Conservation (phyloP, 116 monocot species). For the Thalassia testudinum region DNA sequence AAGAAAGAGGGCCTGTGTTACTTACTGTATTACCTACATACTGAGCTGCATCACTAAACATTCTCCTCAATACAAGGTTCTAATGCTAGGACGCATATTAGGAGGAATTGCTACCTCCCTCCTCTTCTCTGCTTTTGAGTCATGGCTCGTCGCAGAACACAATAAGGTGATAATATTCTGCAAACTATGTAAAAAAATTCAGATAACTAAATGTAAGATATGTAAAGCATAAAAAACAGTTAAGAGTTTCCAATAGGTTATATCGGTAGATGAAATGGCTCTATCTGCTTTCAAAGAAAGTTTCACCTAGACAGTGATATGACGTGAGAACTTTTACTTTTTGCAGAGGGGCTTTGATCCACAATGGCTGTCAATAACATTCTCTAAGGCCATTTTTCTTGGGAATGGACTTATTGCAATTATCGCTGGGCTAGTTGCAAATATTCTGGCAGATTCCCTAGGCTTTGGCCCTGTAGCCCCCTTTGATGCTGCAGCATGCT, state of each 20-base stretch:
- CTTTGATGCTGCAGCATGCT: slow-evolving; percentile 94
- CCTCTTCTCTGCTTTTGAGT: slow-evolving; percentile 94
- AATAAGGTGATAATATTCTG: slow-evolving; percentile 34
- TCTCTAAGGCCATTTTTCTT: slow-evolving; percentile 99
- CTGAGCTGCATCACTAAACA: slow-evolving; percentile 96
- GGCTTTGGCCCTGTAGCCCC: slow-evolving; percentile 96
- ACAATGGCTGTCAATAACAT: slow-evolving; percentile 94
- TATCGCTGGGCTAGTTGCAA: slow-evolving; percentile 72
- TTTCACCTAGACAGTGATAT: too few species aligned
- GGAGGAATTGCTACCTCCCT: slow-evolving; percentile 94
- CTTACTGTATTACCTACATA: slow-evolving; percentile 96
- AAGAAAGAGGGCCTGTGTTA: slow-evolving; percentile 85
- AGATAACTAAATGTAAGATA: too few species aligned
- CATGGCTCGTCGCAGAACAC: slow-evolving; percentile 99
- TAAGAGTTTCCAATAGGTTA: too few species aligned
- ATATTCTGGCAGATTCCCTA: slow-evolving; percentile 66
- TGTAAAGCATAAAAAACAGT: too few species aligned
- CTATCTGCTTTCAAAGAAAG: too few species aligned
- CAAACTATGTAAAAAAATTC: too few species aligned
- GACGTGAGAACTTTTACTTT: background rate
- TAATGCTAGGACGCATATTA: slow-evolving; percentile 86
- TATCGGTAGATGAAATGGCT: too few species aligned
- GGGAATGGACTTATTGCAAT: slow-evolving; percentile 95
- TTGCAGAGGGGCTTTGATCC: slow-evolving; percentile 89
- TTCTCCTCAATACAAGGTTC: slow-evolving; percentile 74